Conservation (phyloP, 1,139 yeast species). For the Nematodospora anomalae region DNA sequence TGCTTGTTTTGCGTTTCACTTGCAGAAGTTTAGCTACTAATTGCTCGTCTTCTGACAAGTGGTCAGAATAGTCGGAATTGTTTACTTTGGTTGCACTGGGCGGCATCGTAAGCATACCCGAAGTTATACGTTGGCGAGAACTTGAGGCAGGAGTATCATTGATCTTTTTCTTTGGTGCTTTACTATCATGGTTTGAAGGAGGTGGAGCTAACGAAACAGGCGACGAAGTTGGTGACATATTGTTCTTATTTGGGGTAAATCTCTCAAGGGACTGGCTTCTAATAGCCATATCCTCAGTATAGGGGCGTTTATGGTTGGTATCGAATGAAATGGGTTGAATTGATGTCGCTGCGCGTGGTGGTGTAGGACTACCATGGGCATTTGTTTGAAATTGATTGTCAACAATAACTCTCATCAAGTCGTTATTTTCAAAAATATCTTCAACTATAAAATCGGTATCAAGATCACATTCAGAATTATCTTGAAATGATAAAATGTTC, state of each 20-base stretch:
- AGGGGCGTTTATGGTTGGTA: neutral
- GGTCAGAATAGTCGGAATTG: neutral
- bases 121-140: conserved; percentile 49
- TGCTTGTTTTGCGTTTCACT: neutral
- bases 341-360: neutral
- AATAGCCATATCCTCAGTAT: neutral
- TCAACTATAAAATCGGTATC: conserved; percentile 71
- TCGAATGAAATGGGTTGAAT: neutral
- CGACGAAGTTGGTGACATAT: conserved; percentile 10
- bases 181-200: conserved; percentile 19
- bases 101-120: conserved; percentile 59
- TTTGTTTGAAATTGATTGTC: conserved; percentile 19
- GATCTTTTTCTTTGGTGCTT: conserved; percentile 29
- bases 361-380: neutral
- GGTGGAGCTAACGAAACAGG: conserved; percentile 37
- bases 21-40: neutral
- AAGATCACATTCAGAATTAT: conserved; percentile 63
- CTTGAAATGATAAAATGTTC: conserved; percentile 59
- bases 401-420: conserved; percentile 56
- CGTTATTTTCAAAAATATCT: conserved; percentile 53
- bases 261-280: conserved; percentile 2
- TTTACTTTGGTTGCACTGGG: conserved; percentile 15
- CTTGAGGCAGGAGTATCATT: conserved; percentile 15
- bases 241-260: conserved; percentile 8
- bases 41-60: neutral